phyloP scores from a whole-genome alignment of 2,329 filamentous ascomycete species.

The Colletotrichum viniferum region DNA sequence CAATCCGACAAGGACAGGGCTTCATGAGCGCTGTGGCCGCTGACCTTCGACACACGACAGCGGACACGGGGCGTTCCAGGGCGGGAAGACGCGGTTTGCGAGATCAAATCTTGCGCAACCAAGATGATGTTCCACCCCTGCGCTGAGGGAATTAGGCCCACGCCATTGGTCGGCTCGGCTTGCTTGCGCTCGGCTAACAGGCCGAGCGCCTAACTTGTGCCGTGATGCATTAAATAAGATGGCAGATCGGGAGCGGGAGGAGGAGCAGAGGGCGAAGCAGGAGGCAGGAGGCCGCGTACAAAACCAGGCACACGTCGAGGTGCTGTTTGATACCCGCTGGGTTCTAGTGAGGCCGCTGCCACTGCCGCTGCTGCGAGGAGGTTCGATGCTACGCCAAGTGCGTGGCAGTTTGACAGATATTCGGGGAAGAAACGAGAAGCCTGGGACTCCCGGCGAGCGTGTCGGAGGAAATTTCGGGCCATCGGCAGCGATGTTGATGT shows the following conservation, averaged over 20 bases:
- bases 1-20: slow-evolving; percentile 7
- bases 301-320: not conserved
- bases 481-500: slow-evolving; percentile 9
- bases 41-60: not conserved
- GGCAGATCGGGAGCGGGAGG: not conserved
- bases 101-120: slow-evolving; percentile 20
- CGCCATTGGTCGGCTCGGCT: slow-evolving; percentile 10
- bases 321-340: not conserved
- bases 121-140: not conserved
- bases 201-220: slow-evolving; percentile 3
- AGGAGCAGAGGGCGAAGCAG: not conserved
- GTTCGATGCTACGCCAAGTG: not conserved
- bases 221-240: not conserved
- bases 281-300: not conserved
- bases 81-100: slow-evolving; percentile 17
- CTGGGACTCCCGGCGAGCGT: not conserved
- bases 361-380: not conserved
- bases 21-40: not conserved
- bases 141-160: not conserved
- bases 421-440: not conserved
- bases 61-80: slow-evolving; percentile 12
- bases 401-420: not conserved
- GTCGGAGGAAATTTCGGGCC: slow-evolving; percentile 20
- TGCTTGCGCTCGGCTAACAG: not conserved
- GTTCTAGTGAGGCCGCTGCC: not conserved